Evolutionary conservation across 257 asterid species (phyloP), one percentile per base, ranked within the genome.

Genomic region (Solanum microdontum): DNA sequence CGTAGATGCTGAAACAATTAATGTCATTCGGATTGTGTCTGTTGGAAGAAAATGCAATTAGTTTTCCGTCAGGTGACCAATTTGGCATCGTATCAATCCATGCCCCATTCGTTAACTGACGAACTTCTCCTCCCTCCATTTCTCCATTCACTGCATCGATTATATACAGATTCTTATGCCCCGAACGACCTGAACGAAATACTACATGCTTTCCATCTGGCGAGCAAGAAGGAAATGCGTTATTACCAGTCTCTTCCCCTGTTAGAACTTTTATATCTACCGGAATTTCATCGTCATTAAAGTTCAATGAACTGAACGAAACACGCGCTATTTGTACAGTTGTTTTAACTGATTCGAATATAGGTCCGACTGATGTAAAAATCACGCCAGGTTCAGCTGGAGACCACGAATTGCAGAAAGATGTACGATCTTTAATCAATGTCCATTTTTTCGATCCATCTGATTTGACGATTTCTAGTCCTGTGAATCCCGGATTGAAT

Each of bases 81-180:
- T 92, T 92, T 8, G 99, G 98, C 98, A 96, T 95, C 5, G 99
- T 96, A 60, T 96, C 99, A 7, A 93, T 95, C 98, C 98, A 95
- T 17, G 94, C 89, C 3, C 99, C 99, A 1, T 94, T 86, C 0
- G 98, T 96, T 86, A 96, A 74, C 40, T 64, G 94, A 23, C 93
- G 94, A 73, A 94, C 90, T 28, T 89, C 88, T 8, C 94, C 95
- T 23, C 95, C 93, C 34, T 90, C 92, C 2, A 74, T 76, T 64
- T 96, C 99, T 15, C 99, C 98, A 1, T 89, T 72, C 1, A 91
- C 13, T 7, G 98, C 95, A 15, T 96, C 98, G 1, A 92, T 68
- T 12, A 96, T 83, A 93, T 91, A 95, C 36, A 96, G 90, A 83
- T 96, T 95, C 62, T 96, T 96, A 86, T 95, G 93, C 26, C 98